Base-by-base conservation (phyloP, 1,139 yeast species). In the Hansenula lynferdii region DNA sequence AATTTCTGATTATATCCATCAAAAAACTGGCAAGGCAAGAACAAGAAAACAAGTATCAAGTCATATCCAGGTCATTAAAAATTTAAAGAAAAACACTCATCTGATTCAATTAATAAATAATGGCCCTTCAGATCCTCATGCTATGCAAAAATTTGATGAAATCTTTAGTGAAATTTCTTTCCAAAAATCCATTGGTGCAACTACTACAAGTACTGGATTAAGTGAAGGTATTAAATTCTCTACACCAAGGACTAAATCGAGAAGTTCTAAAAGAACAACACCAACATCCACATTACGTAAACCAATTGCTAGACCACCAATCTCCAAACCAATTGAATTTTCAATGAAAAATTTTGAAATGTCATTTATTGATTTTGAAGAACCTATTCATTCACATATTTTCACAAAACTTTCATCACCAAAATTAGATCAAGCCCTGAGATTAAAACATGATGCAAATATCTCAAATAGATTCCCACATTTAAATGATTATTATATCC, bases 31-130 rank as follows among this genome's bases (percentile, higher is more conserved):
- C 35, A 85, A 85, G 60, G 61, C 67, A 41, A 75, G 98, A 53
- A 79, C 96, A 6, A 73, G 96, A 50, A 90, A 90, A 59, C 97
- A 90, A 65, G 95, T 90, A 10, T 82, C 94, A 5, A 80, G 90
- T 40, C 97, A 90, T 58, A 86, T 90, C 44, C 97, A 90, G 64
- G 97, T 90, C 19, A 76, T 86, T 45, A 85, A 85, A 60, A 85
- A 85, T 54, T 62, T 85, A 53, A 79, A 83, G 28, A 80, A 76
- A 51, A 76, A 80, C 45, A 43, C 28, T 1, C 62, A 65, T 9
- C 58, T 78, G n/a, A 73, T 77, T 29, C 60, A 64, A 23, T 60
- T 78, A 36, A 77, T 79, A 35, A 69, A 74, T 45, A 72, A 78
- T 39, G 85, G 86, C 1, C 85, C 86, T 3, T 54, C 44, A 4